Conservation (phyloP, 352 stramenopile species). For the Thalassiosira livingstoniorum region DNA sequence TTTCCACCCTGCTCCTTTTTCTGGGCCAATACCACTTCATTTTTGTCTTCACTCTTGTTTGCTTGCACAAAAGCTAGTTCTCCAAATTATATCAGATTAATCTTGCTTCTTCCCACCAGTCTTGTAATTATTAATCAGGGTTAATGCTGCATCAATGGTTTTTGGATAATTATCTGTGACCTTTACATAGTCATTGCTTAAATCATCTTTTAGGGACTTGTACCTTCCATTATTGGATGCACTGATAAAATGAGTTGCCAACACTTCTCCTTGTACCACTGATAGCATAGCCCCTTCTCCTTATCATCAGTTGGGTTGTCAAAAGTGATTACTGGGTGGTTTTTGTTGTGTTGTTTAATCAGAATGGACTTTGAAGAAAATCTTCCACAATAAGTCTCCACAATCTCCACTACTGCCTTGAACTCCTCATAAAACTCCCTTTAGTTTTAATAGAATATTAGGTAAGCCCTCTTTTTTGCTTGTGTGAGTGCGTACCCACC, state of each 20-base stretch:
- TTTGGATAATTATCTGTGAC: background rate
- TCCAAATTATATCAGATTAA: background rate
- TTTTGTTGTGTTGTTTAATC: background rate
- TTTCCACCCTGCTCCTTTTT: background rate
- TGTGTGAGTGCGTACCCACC: background rate
- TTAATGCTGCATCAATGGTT: background rate
- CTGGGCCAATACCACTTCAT: background rate
- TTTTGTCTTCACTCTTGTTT: background rate
- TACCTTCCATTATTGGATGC: background rate
- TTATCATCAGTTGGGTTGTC: background rate
- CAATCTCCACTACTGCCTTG: background rate
- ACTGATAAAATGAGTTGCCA: background rate
- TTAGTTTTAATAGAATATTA: background rate
- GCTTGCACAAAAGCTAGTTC: background rate
- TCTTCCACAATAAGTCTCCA: background rate
- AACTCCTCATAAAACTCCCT: background rate
- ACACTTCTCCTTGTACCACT: background rate
- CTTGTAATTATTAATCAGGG: background rate
- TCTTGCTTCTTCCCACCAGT: background rate
- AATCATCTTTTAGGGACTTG: background rate
- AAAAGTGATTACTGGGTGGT: background rate
- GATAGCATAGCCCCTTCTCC: background rate
- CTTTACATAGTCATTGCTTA: background rate
- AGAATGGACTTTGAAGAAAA: background rate
- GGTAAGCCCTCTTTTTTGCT: background rate